Base-by-base conservation (phyloP, 257 asterid genomes). In the Capsicum rhomboideum region DNA sequence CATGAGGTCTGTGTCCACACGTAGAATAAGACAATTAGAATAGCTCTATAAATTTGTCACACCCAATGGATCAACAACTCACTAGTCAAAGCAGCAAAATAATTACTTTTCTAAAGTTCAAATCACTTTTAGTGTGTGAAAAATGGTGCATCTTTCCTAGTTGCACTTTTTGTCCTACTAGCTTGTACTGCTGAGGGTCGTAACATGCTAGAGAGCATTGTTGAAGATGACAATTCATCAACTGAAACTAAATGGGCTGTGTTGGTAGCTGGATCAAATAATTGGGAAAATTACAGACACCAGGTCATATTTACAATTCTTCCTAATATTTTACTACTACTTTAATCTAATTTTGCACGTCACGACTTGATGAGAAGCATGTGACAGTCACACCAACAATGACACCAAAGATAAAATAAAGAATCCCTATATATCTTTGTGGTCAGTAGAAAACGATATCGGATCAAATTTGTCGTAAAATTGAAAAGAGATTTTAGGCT, bases 251-350 rank as follows among this genome's bases (percentile, higher is more conserved):
- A 91, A 83, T 96, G 99, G 99, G 99, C 99, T 20, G 93, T 96
- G 63, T 91, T 96, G 13, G 91, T 91, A n/a, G n/a, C n/a, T n/a
- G n/a, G n/a, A n/a, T n/a, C n/a, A n/a, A n/a, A n/a, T n/a, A n/a
- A n/a, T n/a, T n/a, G n/a, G n/a, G n/a, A 92, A 94, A 96, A 96
- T 89, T 96, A 96, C 88, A 90, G 99, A 80, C 99, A 96, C 74
- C 99, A 96, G 98, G 99, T 94, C 79, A 89, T 85, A 44, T 28
- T 21, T 23, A 23, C 16, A 52, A 54, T 34, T 14, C 10, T 3
- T 54, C 8, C 85, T 58, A 31, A 1, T 44, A 85, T 10, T 34
- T 46, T 14, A 12, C 44, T 6, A 55, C 67, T 82, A 1, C 6
- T 3, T 78, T 16, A 8, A 52, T 6, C 46, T n/a, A n/a, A n/a